Evolutionary conservation across 148 eudicot genomes (phyloP), one percentile per base, ranked within the genome.

Genomic region (Bassia scoparia): DNA sequence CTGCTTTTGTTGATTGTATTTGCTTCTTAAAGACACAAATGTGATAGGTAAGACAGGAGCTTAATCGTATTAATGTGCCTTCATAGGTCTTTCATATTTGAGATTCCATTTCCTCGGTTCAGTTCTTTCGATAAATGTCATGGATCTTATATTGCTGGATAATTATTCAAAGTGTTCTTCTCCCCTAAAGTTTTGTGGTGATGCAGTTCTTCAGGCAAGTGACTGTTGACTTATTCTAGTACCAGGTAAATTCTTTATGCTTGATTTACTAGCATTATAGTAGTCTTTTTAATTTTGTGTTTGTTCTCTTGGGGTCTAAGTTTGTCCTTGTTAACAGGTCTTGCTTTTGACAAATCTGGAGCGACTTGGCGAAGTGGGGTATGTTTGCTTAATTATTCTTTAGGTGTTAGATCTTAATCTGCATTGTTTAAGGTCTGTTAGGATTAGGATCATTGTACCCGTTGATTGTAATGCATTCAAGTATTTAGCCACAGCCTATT

Each of bases 321-420:
- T 41, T 41, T 17, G 15, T 72, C 35, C 67, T 20, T 73, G 65
- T 27, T 68, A 23, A 44, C 69, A 79, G 82, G 82, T 59, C 74
- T 79, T 41, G 78, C 82, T 17, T 79, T 74, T 74, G 78, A 79
- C 66, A 79, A 61, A 64, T 58, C 67, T 18, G 78, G 82, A 74
- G 12, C 82, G 75, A 52, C 46, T 79, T 52, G 82, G 82, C 68
- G 82, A 43, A 46, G 82, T 69, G 78, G 75, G 82, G 82, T 79
- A n/a, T 63, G 78, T 65, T n/a, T 38, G 20, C 44, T n/a, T 49
- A 37, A 41, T 8, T 41, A 21, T 29, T 13, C 37, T 49, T 29
- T 30, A 24, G 46, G 46, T 41, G 46, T 5, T 41, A 41, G 46
- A 14, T 14, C 12, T 41, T 41, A 41, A 4, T 5, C 12, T 14